Percentiles rank a stretch among this genome's conserved stretches.
Conservation (phyloP, 352 stramenopile genomes). For the Phytophthora melonis region DNA sequence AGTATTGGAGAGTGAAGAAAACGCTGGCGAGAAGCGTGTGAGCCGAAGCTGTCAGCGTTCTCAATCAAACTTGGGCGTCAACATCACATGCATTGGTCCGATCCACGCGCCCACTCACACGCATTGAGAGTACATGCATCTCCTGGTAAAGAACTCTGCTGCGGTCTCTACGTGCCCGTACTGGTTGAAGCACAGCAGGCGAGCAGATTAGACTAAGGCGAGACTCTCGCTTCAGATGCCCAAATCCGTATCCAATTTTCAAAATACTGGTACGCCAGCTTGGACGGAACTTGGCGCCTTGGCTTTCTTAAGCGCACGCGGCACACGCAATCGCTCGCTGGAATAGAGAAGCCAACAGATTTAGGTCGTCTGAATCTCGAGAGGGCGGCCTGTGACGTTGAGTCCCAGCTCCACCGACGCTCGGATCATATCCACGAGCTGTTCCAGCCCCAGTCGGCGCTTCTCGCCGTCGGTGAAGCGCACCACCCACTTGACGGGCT, state of each 20-base stretch:
- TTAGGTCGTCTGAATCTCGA: conserved; percentile 5
- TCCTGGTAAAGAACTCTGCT: background rate
- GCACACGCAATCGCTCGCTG: too few species aligned
- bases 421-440: conserved; percentile 37
- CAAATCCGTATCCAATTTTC: too few species aligned
- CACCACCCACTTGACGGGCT: conserved; percentile 32
- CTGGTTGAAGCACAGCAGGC: too few species aligned
- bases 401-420: conserved; percentile 20
- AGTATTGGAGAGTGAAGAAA: background rate
- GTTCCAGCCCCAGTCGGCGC: conserved; percentile 21
- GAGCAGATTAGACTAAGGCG: too few species aligned
- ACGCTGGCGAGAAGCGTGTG: background rate
- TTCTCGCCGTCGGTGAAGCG: conserved; percentile 33
- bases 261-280: too few species aligned
- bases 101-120: background rate
- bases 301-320: too few species aligned
- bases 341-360: background rate
- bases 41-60: background rate
- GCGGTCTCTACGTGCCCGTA: too few species aligned
- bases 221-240: too few species aligned
- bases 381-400: conserved; percentile 21
- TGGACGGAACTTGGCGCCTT: too few species aligned
- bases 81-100: background rate
- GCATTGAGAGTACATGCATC: background rate
- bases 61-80: background rate